Conservation (phyloP, 2,329 filamentous ascomycete species). For the Fusarium vanettenii region DNA sequence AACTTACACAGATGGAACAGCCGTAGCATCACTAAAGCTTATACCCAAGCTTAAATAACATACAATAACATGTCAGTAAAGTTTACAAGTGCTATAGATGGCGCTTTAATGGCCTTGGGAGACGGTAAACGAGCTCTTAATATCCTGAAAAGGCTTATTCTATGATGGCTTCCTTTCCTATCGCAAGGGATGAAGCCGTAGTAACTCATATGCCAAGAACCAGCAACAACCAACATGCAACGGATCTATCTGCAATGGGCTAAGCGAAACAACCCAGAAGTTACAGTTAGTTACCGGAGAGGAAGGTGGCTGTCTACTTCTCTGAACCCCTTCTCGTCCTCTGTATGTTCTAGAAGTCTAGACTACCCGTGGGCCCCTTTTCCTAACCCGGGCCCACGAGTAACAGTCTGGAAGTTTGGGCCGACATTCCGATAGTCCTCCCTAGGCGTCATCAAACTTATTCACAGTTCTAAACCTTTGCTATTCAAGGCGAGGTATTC, state of each 20-base stretch:
- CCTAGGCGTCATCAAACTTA: not conserved
- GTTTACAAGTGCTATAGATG: not conserved
- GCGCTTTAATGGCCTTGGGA: not conserved
- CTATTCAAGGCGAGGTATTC: fast-evolving
- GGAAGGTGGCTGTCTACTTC: not conserved
- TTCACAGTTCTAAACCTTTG: not conserved
- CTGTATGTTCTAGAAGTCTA: not conserved
- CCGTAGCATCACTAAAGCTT: not conserved
- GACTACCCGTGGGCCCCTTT: too few species aligned
- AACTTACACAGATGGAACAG: not conserved
- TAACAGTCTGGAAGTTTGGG: not conserved
- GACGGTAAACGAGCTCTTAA: not conserved
- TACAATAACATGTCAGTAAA: not conserved
- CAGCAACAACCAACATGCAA: not conserved
- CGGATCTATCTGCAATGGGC: not conserved
- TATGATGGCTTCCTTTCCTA: not conserved
- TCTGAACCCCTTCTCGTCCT: not conserved
- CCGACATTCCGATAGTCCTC: not conserved
- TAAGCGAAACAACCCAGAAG: not conserved
- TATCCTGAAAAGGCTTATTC: not conserved
- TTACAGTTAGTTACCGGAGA: not conserved
- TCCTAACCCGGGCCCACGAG: too few species aligned
- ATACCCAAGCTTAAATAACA: not conserved
- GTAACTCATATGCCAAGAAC: not conserved
- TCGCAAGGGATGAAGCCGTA: not conserved